Evolutionary conservation across 2,329 filamentous ascomycete species (phyloP), one percentile per base, ranked within the genome.

Genomic region (Aaosphaeria arxii): DNA sequence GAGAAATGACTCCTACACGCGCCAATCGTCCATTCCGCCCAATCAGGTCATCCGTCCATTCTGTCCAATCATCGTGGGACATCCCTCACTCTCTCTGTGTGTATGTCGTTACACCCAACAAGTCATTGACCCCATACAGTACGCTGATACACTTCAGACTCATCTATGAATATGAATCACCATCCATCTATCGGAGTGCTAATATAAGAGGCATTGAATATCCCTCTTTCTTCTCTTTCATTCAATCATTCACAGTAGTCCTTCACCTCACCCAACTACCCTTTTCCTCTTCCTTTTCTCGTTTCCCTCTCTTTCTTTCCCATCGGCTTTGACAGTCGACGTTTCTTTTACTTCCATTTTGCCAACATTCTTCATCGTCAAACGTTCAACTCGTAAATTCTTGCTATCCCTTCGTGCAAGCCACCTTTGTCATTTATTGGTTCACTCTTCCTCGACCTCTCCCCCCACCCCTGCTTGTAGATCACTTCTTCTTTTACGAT

Each of bases 261-360:
- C 17, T 24, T n/a, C n/a, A 24, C 17, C 17, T n/a, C n/a, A n/a
- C 17, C 17, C 17, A 24, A 24, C 17, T 24, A 33, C 39, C 43
- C 36, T 5, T 9, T 36, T 38, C 42, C 30, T 35, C 41, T 29
- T 42, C 11, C 17, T 9, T 11, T 47, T n/a, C 40, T 33, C 17
- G 17, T 40, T 45, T 45, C 46, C 24, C 30, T 44, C 48, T 46
- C n/a, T n/a, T 49, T 51, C 47, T 43, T 43, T 48, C 45, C 46
- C 44, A n/a, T 2, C 45, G 49, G 48, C 48, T 50, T 51, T 50
- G 50, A 52, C 36, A 52, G 47, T 47, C 49, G 32, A 42, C 43
- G 30, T 31, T 47, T 48, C 52, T 49, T 47, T 50, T 38, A 42
- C 13, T 49, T 48, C 39, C 30, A 31, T 30, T 43, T 11, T 43